Conservation (phyloP, 1,284 basidiomycete species). For the Wolfiporia cocos region DNA sequence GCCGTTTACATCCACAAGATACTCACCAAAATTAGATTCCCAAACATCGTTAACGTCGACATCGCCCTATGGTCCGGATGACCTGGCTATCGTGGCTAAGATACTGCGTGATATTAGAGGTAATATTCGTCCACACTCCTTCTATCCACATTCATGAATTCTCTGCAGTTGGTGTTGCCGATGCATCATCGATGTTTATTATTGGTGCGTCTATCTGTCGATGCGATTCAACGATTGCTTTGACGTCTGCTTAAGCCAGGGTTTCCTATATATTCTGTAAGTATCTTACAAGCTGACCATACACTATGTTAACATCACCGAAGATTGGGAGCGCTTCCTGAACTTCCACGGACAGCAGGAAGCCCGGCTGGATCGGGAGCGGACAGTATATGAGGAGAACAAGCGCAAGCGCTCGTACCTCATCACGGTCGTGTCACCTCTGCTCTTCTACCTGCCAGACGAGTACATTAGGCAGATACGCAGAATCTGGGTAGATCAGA, state of each 20-base stretch:
- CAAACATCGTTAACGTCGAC: constrained; percentile 15
- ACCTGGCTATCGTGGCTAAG: too few species aligned
- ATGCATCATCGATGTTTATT: not conserved
- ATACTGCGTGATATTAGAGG: too few species aligned
- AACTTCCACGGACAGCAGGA: constrained; percentile 18
- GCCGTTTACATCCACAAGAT: not conserved
- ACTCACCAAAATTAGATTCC: constrained; percentile 14
- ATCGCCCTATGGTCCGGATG: constrained; percentile 8
- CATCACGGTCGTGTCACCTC: constrained; percentile 16
- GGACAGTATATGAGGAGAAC: constrained; percentile 8
- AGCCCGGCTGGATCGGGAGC: constrained; percentile 16
- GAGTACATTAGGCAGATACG: constrained; percentile 19
- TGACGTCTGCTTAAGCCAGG: too few species aligned
- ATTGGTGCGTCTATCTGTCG: constrained; percentile 3
- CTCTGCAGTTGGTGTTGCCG: too few species aligned
- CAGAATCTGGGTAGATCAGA: constrained; percentile 19
- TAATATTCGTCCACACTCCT: not conserved
- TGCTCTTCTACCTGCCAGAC: constrained; percentile 20
- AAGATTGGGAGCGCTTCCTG: constrained; percentile 13
- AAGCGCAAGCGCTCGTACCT: constrained; percentile 5
- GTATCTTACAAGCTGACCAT: not conserved
- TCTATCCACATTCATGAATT: too few species aligned
- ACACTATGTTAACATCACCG: not conserved
- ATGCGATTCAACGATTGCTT: too few species aligned
- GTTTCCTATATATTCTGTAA: too few species aligned